Base-by-base conservation (phyloP, 2,329 filamentous ascomycete genomes). In the Tetracladium maxilliforme region DNA sequence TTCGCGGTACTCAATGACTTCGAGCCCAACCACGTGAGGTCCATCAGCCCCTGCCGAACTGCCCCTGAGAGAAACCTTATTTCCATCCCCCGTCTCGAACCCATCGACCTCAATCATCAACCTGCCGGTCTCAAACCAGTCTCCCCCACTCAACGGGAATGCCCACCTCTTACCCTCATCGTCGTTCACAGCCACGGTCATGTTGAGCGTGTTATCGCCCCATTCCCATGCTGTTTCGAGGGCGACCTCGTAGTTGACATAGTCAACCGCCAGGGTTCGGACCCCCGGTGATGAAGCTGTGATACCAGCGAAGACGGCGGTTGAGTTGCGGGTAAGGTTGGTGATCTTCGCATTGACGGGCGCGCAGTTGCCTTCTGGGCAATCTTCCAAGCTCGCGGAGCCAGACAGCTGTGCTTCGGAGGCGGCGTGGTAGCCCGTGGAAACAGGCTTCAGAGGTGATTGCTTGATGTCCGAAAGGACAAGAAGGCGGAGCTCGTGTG, bases 321-420 rank as follows among this genome's bases (percentile, higher is more conserved):
- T 26, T 10, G 30, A 29, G 5, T 23, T 33, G 10, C 33, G 20
- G 4, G 37, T 15, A 10, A 41, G 19, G 9, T 33, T 29, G 4
- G 28, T 22, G 13, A 41, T 33, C 25, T 42, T 42, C 3, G 33
- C 33, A 2, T 38, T 37, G 14, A 36, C 32, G 5, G 39, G 39
- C 1, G 21, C 6, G 21, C 39, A 42, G 25, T 37, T 28, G 14
- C 23, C 28, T 3, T 29, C 29, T 17, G 12, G 19, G 24, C 39
- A 42, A 10, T 30, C 28, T 17, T 24, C 28, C 5, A 14, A 28
- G 11, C 19, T 23, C 7, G 38, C 26, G 14, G 21, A 11, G 28
- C 67, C 67, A 10, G 55, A 52, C 2, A 65, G 64, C 2, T n/a
- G n/a, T n/a, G 64, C 68, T 44, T 68, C 69, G 21, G 62, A 66